Conservation (phyloP, 805 yeast genomes). For the Yarrowia hollandica region DNA sequence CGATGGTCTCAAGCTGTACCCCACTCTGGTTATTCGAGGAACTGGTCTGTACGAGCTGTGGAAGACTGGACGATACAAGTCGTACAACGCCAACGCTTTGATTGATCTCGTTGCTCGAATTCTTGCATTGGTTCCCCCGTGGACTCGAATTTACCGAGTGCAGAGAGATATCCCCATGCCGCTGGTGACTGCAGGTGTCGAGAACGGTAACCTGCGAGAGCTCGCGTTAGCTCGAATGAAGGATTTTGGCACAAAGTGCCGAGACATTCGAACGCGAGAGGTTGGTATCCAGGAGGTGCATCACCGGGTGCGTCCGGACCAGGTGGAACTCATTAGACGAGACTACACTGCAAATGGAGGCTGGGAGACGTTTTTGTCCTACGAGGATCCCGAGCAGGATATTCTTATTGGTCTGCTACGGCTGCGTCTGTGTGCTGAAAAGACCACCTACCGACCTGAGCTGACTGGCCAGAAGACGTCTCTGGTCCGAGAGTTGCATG, state of each 20-base stretch:
- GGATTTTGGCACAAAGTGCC: conserved; percentile 92
- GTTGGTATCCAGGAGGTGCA: conserved; percentile 99
- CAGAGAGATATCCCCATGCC: conserved; percentile 99
- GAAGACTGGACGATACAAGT: conserved; percentile 93
- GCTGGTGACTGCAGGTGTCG: conserved; percentile 94
- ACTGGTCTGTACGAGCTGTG: conserved; percentile 96
- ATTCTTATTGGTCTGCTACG: conserved; percentile 88
- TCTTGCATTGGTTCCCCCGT: conserved; percentile 94
- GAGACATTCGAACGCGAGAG: conserved; percentile 96
- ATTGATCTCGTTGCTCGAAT: conserved; percentile 95
- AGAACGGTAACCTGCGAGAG: conserved; percentile 94
- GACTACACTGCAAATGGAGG: conserved; percentile 98
- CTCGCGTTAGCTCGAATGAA: conserved; percentile 96
- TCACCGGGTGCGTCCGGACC: conserved; percentile 94
- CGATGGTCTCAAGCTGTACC: conserved; percentile 93
- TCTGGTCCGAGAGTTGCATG: conserved; percentile 94
- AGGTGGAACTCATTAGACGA: conserved; percentile 90
- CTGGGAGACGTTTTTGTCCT: conserved; percentile 95
- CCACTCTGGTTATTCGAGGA: conserved; percentile 94
- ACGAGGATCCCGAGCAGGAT: conserved; percentile 96
- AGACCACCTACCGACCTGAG: conserved; percentile 88
- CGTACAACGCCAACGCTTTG: conserved; percentile 90
- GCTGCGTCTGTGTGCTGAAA: conserved; percentile 82
- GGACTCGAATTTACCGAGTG: conserved; percentile 98
- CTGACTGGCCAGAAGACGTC: conserved; percentile 81